Percentiles rank a stretch among this genome's conserved stretches.
phyloP scores from a whole-genome alignment of 2,329 filamentous ascomycete genomes.

The Aspergillus fijiensis region DNA sequence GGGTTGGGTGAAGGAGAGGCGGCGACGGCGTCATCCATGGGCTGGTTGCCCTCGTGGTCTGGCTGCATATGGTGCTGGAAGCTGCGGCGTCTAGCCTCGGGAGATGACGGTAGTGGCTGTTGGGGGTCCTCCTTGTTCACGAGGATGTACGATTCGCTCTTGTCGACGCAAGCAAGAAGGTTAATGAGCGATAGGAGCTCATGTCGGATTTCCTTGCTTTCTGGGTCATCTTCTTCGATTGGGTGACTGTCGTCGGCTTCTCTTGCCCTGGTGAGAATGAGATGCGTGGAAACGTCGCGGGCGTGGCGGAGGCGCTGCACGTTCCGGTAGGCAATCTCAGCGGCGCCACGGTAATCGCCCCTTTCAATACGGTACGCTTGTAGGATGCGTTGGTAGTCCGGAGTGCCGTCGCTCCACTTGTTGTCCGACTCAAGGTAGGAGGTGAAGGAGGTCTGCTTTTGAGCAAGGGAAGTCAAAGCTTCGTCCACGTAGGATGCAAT shows the following conservation, averaged over 20 bases:
- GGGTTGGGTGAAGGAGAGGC: constrained; percentile 16
- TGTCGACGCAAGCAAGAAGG: constrained; percentile 78
- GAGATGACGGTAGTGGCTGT: constrained; percentile 20
- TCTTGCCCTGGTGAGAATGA: constrained; percentile 38
- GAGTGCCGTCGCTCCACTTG: constrained; percentile 39
- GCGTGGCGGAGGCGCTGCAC: constrained; percentile 51
- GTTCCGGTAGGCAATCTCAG: constrained; percentile 57
- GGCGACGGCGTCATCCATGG: constrained; percentile 39
- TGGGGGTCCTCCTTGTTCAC: constrained; percentile 47
- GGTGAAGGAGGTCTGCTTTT: constrained; percentile 63
- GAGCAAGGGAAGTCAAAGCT: constrained; percentile 70
- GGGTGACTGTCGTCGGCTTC: constrained; percentile 32
- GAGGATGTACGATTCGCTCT: constrained; percentile 74
- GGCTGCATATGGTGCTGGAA: constrained; percentile 32
- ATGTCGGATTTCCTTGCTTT: constrained; percentile 57
- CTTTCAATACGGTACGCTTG: constrained; percentile 86
- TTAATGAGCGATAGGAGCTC: constrained; percentile 93
- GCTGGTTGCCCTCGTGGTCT: constrained; percentile 41
- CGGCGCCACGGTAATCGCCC: constrained; percentile 79
- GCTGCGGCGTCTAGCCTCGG: constrained; percentile 41
- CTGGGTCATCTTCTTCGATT: constrained; percentile 44
- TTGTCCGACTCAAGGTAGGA: constrained; percentile 40
- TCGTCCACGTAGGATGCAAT: constrained; percentile 77
- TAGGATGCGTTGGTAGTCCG: constrained; percentile 82
- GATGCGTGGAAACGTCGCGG: constrained; percentile 34